A percentile compares a stretch with the other conserved stretches of the same genome.
Conservation (phyloP, 2,329 filamentous ascomycete species). For the Aspergillus aculeatus region DNA sequence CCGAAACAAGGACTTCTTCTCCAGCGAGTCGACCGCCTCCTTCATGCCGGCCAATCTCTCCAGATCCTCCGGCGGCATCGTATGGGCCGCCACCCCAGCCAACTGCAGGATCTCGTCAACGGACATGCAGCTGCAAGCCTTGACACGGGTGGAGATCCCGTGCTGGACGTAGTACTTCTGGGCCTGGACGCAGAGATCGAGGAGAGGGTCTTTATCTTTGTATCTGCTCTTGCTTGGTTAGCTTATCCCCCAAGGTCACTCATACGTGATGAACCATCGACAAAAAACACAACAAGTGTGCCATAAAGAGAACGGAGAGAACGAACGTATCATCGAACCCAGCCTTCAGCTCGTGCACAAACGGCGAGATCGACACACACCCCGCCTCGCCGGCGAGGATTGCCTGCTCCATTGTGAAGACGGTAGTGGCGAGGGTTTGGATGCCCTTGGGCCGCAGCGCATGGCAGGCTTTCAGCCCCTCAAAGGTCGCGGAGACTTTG, state of each 20-base stretch:
- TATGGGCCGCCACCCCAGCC: not conserved
- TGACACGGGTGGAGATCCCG: not conserved
- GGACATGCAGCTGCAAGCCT: not conserved
- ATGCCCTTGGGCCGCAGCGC: not conserved
- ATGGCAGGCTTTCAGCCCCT: conserved; percentile 8
- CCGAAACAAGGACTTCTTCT: not conserved
- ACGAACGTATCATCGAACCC: not conserved
- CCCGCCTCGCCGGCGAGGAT: conserved; percentile 53
- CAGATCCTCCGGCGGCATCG: not conserved
- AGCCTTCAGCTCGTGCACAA: conserved; percentile 53
- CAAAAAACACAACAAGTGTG: no score
- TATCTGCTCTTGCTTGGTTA: not conserved
- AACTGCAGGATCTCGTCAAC: not conserved
- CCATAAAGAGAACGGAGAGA: not conserved
- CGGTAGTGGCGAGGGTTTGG: conserved; percentile 39
- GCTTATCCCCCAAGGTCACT: not conserved
- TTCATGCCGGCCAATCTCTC: not conserved
- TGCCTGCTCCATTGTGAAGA: conserved; percentile 61
- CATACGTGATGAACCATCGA: no score
- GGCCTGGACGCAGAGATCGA: not conserved
- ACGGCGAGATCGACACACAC: conserved; percentile 60
- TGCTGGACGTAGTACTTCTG: not conserved
- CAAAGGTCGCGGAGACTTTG: conserved; percentile 9
- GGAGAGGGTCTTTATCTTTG: not conserved
- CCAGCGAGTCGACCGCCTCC: not conserved